A percentile compares a stretch with the other conserved stretches of the same genome.
These are phyloP conservation scores for Periconia sp. DNA, from an alignment of 2,329 filamentous ascomycete species.

Conservation along the genomic window DNA sequence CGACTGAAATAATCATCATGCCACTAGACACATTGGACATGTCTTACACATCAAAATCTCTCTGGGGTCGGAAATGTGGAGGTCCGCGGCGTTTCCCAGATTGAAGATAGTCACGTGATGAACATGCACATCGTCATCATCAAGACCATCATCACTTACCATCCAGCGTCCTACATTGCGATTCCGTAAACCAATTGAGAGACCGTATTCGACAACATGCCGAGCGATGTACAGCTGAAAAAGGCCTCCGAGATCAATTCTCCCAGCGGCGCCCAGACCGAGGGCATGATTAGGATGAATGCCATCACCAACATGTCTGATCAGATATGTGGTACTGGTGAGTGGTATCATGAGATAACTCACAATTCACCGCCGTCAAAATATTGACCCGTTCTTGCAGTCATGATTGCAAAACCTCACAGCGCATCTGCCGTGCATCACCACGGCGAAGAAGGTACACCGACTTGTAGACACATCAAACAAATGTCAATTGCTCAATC, in stretches of 20 bases:
- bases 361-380: no score
- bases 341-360: no score
- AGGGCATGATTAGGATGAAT: conserved; percentile 53
- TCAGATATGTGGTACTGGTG: conserved; percentile 67
- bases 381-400: conserved; percentile 32
- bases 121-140: neutral
- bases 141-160: neutral
- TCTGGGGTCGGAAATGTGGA: conserved; percentile 7
- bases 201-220: conserved; percentile 11
- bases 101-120: neutral
- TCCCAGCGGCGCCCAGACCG: conserved; percentile 49
- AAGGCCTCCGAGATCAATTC: conserved; percentile 31
- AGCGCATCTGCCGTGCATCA: conserved; percentile 67
- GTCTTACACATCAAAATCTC: neutral
- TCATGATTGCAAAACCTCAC: conserved; percentile 65
- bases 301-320: conserved; percentile 67
- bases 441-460: conserved; percentile 66
- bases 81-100: neutral
- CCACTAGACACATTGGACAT: neutral
- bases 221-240: conserved; percentile 31
- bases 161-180: neutral
- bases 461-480: neutral
- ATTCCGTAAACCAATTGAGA: no score
- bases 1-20: neutral
- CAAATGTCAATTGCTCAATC: neutral